phyloP scores from a whole-genome alignment of 768 basidiomycete genomes.

The Boletus speciosus region DNA sequence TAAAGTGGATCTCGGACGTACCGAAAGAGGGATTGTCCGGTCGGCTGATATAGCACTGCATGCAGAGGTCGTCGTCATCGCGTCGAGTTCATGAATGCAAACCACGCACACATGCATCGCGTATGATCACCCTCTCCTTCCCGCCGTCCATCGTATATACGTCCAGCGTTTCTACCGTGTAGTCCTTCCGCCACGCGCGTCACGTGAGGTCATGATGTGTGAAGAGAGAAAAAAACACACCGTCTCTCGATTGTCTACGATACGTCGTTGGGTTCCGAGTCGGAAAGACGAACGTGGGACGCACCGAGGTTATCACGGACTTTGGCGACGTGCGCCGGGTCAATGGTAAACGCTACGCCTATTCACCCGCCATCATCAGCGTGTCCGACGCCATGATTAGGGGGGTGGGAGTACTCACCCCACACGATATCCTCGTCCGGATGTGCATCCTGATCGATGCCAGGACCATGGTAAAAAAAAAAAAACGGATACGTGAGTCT shows the following conservation, averaged over 20 bases:
- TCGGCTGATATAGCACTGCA: slow-evolving; percentile 80
- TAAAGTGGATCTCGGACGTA: slow-evolving; percentile 31
- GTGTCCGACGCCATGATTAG: neutral
- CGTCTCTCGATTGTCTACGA: slow-evolving; percentile 78
- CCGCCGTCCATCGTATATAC: slow-evolving; percentile 59
- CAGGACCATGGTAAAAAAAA: neutral
- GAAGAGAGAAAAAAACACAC: slow-evolving; percentile 31
- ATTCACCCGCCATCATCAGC: neutral
- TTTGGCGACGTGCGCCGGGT: slow-evolving; percentile 67
- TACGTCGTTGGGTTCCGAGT: neutral
- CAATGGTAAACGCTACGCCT: slow-evolving; percentile 88
- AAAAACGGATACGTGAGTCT: neutral
- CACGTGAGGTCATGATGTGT: neutral
- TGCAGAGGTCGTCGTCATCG: slow-evolving; percentile 23
- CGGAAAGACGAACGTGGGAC: neutral
- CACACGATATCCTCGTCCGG: slow-evolving; percentile 42
- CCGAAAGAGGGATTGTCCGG: slow-evolving; percentile 89
- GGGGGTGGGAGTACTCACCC: slow-evolving; percentile 46
- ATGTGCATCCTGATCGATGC: slow-evolving; percentile 19
- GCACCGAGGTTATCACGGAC: slow-evolving; percentile 80
- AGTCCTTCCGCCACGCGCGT: slow-evolving; percentile 52
- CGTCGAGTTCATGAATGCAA: neutral
- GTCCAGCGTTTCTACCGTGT: slow-evolving; percentile 74
- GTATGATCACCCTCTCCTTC: slow-evolving; percentile 51
- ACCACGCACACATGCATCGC: slow-evolving; percentile 19